Conservation (phyloP, 345 rosid species). For the Pistacia vera region DNA sequence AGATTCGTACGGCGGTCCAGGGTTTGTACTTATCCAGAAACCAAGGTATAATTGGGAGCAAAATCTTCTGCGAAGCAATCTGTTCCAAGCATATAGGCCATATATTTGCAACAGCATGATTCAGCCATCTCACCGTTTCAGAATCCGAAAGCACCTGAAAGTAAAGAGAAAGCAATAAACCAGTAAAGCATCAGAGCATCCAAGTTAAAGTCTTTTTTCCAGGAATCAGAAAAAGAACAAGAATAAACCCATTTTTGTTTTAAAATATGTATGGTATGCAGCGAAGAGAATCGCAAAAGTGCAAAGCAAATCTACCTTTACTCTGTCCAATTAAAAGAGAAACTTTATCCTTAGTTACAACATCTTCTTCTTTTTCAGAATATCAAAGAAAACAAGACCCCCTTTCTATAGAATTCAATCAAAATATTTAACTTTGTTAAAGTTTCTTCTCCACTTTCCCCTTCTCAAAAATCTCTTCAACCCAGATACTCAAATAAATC, state of each 20-base stretch:
- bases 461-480: not conserved
- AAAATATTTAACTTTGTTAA: not conserved
- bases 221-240: constrained; percentile 3
- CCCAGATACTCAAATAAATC: not conserved
- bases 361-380: not conserved
- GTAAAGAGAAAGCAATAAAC: constrained; percentile 19
- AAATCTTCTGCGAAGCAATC: constrained; percentile 84
- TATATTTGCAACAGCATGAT: constrained; percentile 78
- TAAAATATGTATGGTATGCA: not conserved
- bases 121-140: constrained; percentile 90
- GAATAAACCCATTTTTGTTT: not conserved
- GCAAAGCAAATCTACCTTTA: constrained; percentile 1
- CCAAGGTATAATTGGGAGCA: constrained; percentile 96
- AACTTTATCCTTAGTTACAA: not conserved
- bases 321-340: not conserved
- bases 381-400: not conserved
- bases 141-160: constrained; percentile 79
- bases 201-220: not conserved
- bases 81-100: constrained; percentile 97
- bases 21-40: constrained; percentile 96
- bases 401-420: not conserved
- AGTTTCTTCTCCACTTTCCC: not conserved
- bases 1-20: constrained; percentile 80
- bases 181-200: constrained; percentile 1
- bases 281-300: not conserved